A percentile compares a stretch with the other conserved stretches of the same genome.
Evolutionary conservation across 1,284 basidiomycete species (phyloP).

Genomic region (Microbotryum scabiosae): DNA sequence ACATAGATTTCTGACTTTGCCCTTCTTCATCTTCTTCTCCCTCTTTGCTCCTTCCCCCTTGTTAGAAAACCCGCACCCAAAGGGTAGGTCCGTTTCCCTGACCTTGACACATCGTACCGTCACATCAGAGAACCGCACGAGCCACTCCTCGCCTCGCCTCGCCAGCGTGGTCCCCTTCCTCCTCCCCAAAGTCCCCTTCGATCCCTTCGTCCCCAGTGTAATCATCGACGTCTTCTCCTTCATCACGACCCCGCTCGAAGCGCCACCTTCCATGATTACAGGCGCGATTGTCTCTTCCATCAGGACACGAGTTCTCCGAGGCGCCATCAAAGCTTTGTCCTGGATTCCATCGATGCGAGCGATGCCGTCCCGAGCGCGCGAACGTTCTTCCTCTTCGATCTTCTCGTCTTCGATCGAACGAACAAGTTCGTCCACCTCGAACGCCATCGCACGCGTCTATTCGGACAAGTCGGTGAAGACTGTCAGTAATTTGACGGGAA

Average conservation of each 20-base stretch:
- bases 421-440: conserved; percentile 91
- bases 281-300: conserved; percentile 56
- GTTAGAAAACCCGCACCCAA: conserved; percentile 18
- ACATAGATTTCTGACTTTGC: conserved; percentile 67
- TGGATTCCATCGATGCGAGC: conserved; percentile 91
- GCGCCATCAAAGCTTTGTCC: conserved; percentile 69
- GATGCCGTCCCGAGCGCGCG: conserved; percentile 62
- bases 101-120: conserved; percentile 81
- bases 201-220: no score
- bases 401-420: conserved; percentile 96
- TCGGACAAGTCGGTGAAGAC: fast-evolving
- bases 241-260: no score
- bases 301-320: conserved; percentile 78
- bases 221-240: no score
- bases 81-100: conserved; percentile 69
- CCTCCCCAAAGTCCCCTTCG: conserved; percentile 45
- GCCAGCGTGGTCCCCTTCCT: conserved; percentile 68
- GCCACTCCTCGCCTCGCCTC: conserved; percentile 65
- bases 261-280: conserved; percentile 24
- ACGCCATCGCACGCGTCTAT: conserved; percentile 70
- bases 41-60: conserved; percentile 23
- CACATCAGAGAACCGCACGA: conserved; percentile 91
- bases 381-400: conserved; percentile 82
- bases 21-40: conserved; percentile 44
- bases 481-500: conserved; percentile 37